These are phyloP conservation scores for Monilinia aucupariae DNA, from an alignment of 2,329 filamentous ascomycete genomes.

Conservation along the genomic window DNA sequence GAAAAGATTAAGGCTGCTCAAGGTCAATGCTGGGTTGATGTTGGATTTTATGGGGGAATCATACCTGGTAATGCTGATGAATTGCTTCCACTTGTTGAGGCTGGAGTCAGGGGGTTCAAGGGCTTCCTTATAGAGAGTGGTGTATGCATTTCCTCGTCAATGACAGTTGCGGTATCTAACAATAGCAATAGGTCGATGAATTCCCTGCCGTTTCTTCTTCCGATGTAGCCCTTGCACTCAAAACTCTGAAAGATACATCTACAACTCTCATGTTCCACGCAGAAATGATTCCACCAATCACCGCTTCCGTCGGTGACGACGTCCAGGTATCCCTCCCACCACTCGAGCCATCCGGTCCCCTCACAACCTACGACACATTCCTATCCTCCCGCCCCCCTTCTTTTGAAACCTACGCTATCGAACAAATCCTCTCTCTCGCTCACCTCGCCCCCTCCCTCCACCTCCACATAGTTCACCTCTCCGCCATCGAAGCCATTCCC, in stretches of 20 bases:
- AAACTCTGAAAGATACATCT: conserved; percentile 68
- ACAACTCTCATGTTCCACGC: conserved; percentile 99
- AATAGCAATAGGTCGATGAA: conserved; percentile 67
- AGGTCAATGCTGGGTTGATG: conserved; percentile 94
- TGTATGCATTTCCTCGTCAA: conserved; percentile 48
- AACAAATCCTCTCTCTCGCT: conserved; percentile 77
- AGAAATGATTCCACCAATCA: conserved; percentile 90
- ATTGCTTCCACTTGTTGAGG: conserved; percentile 72
- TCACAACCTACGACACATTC: conserved; percentile 82
- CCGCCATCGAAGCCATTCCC: conserved; percentile 62
- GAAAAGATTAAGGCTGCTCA: conserved; percentile 80
- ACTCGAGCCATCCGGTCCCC: conserved; percentile 62
- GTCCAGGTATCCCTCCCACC: conserved; percentile 66
- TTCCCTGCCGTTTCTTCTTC: conserved; percentile 82
- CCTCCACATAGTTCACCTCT: conserved; percentile 79
- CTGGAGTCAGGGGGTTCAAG: conserved; percentile 92
- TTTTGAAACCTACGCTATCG: conserved; percentile 87
- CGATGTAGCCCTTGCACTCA: conserved; percentile 77
- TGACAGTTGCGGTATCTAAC: conserved; percentile 18
- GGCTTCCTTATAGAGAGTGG: conserved; percentile 96
- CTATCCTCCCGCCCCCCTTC: conserved; percentile 81
- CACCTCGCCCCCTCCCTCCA: conserved; percentile 74
- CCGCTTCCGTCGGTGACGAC: conserved; percentile 71
- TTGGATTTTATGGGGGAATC: conserved; percentile 96
- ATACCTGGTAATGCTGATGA: conserved; percentile 83